A percentile compares a stretch with the other conserved stretches of the same genome.
phyloP scores from a whole-genome alignment of 1,139 yeast genomes.

The Nadsonia starkeyi-henricii region DNA sequence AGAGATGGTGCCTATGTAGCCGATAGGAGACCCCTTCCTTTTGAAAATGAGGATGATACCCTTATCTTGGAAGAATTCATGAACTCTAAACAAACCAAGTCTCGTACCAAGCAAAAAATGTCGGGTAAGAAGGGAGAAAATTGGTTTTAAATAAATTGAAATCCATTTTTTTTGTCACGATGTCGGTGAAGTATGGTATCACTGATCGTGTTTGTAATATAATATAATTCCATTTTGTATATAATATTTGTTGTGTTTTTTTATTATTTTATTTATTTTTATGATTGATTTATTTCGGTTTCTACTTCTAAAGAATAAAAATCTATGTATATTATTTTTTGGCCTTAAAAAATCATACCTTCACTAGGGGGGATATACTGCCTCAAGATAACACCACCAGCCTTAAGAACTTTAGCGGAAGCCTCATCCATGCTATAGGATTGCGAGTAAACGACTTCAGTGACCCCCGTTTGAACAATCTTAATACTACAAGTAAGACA shows the following conservation, averaged over 20 bases:
- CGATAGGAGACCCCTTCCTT: not conserved
- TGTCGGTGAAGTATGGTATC: not conserved
- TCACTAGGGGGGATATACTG: slow-evolving; percentile 54
- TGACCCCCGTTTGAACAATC: slow-evolving; percentile 83
- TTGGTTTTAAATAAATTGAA: not conserved
- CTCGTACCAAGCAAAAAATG: not conserved
- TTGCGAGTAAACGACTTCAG: slow-evolving; percentile 88
- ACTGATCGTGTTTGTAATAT: too few relatives aligned
- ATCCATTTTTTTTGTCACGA: not conserved
- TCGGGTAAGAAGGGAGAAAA: not conserved
- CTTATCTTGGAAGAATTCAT: not conserved
- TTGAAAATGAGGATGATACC: not conserved
- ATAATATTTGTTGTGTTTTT: too few relatives aligned
- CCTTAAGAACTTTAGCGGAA: slow-evolving; percentile 54
- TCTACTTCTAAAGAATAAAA: not conserved
- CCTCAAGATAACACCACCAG: slow-evolving; percentile 61
- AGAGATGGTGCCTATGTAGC: not conserved
- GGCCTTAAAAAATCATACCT: slow-evolving; percentile 12
- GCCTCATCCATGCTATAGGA: slow-evolving; percentile 80
- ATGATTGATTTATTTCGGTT: too few relatives aligned
- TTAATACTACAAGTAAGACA: slow-evolving; percentile 92
- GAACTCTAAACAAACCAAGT: not conserved
- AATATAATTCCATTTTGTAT: too few relatives aligned
- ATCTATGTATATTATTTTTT: not conserved
- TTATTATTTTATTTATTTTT: too few relatives aligned